Base-by-base conservation (phyloP, 345 rosid genomes). In the Leavenworthia alabamica region DNA sequence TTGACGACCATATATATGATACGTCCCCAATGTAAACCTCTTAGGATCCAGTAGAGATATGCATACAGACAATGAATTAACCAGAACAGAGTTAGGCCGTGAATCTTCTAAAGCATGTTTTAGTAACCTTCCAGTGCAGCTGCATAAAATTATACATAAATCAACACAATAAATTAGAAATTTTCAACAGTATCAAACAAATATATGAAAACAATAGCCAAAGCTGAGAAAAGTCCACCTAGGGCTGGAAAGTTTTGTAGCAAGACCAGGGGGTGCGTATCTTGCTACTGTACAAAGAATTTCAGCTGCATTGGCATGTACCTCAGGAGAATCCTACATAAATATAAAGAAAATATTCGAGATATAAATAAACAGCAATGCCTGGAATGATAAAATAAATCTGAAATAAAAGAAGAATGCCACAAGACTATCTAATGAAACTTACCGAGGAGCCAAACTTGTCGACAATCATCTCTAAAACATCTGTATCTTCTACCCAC, bases 291-390 rank as follows among this genome's bases (percentile, higher is more conserved):
- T 79, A 78, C 96, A 91, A 13, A 88, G 85, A 8, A 86, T 77
- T 82, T 91, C 98, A 66, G 98, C 98, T 32, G 92, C 80, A 74
- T 91, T 91, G 58, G 92, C 84, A 82, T 91, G 98, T 66, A 88
- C 98, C 78, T 91, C 92, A 15, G 98, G 92, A 45, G 71, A 84
- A 62, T 86, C 90, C 98, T 91, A 81, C 13, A 64, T 50, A 51
- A 45, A 20, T 53, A 45, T 35, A 54, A 47, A 3, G 41, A 12
- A 58, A 56, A 17, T 33, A 42, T 44, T 7, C 35, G 20, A 52
- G 40, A 53, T 52, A 33, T 71, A 17, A 50, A 26, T 64, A 41
- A 26, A 8, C 16, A 47, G 49, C 23, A 53, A 45, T 14, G 31
- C 29, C 19, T 63, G 17, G 12, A 36, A 60, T 26, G 23, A 23